Evolutionary conservation across 495 filamentous ascomycete genomes (phyloP).

Genomic region (Aspergillus baeticus): DNA sequence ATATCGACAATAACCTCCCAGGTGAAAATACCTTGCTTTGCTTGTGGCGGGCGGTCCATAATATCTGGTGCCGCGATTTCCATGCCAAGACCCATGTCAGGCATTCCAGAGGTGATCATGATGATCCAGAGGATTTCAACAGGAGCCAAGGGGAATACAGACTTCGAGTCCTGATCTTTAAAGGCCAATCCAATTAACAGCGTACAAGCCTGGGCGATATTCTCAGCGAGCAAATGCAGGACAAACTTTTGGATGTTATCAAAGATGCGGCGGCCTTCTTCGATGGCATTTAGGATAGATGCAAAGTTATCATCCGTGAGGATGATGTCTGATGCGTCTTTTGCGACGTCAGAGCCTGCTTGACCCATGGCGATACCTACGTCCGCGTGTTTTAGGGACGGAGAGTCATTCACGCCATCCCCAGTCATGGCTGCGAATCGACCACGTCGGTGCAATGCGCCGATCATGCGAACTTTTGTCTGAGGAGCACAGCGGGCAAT

Average conservation of each 20-base stretch:
- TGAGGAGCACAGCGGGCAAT: conserved; percentile 69
- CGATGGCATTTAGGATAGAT: conserved; percentile 69
- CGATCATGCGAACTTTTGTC: conserved; percentile 77
- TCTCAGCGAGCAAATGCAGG: conserved; percentile 68
- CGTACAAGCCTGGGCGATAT: conserved; percentile 67
- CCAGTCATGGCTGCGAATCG: conserved; percentile 76
- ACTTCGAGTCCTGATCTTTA: conserved; percentile 60
- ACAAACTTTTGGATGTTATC: conserved; percentile 80
- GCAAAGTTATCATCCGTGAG: conserved; percentile 83
- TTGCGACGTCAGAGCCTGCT: conserved; percentile 75
- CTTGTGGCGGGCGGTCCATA: conserved; percentile 63
- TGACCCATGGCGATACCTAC: conserved; percentile 83
- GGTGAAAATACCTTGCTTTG: conserved; percentile 67
- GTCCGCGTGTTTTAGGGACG: conserved; percentile 80
- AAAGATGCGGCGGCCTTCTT: conserved; percentile 70
- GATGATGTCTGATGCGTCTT: conserved; percentile 79
- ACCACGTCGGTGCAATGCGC: conserved; percentile 65
- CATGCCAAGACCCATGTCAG: conserved; percentile 74
- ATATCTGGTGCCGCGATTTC: conserved; percentile 67
- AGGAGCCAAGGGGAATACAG: conserved; percentile 71
- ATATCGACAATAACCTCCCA: conserved; percentile 66
- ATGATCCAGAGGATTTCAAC: conserved; percentile 78
- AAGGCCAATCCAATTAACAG: conserved; percentile 69
- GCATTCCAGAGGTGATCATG: conserved; percentile 70
- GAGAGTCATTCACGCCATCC: conserved; percentile 85